Evolutionary conservation across 2,329 filamentous ascomycete species (phyloP).

Genomic region (Mycocentrospora acerina): DNA sequence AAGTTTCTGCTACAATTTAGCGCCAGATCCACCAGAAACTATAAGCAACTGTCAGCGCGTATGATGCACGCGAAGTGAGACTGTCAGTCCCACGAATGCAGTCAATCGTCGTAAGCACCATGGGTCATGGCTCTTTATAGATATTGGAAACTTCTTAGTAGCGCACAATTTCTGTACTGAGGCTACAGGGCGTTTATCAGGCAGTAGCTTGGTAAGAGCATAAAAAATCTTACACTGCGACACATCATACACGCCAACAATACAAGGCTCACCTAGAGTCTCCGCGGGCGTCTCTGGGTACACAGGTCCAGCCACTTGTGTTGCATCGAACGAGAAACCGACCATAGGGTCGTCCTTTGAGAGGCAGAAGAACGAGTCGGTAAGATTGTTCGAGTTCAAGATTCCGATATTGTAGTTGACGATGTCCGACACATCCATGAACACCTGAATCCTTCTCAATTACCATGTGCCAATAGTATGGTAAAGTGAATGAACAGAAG

Average conservation of each 20-base stretch:
- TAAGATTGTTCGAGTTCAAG: constrained; percentile 66
- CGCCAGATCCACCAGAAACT: constrained; percentile 1
- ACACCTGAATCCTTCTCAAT: constrained; percentile 50
- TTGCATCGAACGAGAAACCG: constrained; percentile 81
- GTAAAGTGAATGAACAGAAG: constrained; percentile 1
- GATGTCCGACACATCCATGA: constrained; percentile 82
- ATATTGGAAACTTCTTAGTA: too few species aligned
- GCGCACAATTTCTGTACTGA: too few species aligned
- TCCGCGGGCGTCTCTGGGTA: constrained; percentile 46
- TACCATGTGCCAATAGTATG: not conserved
- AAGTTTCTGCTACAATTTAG: constrained; percentile 22
- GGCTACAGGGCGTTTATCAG: too few species aligned
- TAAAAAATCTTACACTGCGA: too few species aligned
- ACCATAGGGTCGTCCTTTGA: constrained; percentile 69
- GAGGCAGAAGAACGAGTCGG: constrained; percentile 77
- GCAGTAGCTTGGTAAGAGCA: too few species aligned
- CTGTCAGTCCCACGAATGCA: too few species aligned
- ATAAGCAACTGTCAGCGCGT: constrained; percentile 1
- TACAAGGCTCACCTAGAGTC: constrained; percentile 22
- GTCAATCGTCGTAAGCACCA: constrained; percentile 1
- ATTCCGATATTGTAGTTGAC: constrained; percentile 76
- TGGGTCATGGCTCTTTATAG: not conserved
- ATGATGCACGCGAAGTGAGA: constrained; percentile 1
- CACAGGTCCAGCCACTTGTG: constrained; percentile 64
- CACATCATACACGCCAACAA: not conserved